Evolutionary conservation across 73 alveolate species (phyloP).

Genomic region (Effrenium voratum): DNA sequence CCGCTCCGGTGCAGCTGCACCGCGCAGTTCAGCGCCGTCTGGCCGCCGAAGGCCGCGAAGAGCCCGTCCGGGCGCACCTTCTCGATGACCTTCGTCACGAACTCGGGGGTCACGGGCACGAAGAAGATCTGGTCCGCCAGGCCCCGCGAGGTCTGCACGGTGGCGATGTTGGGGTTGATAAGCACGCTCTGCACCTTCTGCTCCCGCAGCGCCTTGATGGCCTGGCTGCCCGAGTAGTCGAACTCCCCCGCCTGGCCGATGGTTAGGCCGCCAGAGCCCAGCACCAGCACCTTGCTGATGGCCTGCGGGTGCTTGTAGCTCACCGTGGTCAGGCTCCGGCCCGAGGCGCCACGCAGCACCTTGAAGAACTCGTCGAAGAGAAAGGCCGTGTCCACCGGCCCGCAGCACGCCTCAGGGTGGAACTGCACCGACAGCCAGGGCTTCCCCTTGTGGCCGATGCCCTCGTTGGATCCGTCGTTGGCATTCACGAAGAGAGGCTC

Average conservation of each 20-base stretch:
- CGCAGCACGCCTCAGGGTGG: conserved; percentile 89
- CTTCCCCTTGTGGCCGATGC: conserved; percentile 74
- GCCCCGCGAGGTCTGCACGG: conserved; percentile 81
- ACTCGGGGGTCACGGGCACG: conserved; percentile 90
- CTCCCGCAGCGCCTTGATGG: conserved; percentile 88
- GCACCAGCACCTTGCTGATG: conserved; percentile 38
- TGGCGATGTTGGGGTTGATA: conserved; percentile 84
- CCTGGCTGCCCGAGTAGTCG: conserved; percentile 93
- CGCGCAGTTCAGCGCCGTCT: conserved; percentile 93
- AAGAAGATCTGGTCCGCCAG: conserved; percentile 88
- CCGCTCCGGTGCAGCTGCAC: conserved; percentile 48
- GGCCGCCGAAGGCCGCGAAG: conserved; percentile 90
- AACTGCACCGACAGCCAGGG: conserved; percentile 94
- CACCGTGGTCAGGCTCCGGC: conserved; percentile 48
- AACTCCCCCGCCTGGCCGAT: conserved; percentile 94
- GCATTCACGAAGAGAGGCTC: conserved; percentile 65
- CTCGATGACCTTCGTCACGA: conserved; percentile 67
- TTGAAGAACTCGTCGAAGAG: conserved; percentile 79
- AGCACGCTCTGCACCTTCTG: conserved; percentile 35
- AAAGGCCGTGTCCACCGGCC: conserved; percentile 91
- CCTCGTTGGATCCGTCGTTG: conserved; percentile 90
- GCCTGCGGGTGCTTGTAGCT: conserved; percentile 80
- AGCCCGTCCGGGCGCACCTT: conserved; percentile 90
- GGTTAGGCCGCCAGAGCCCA: conserved; percentile 88
- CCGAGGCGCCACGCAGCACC: conserved; percentile 39